phyloP scores from a whole-genome alignment of 768 basidiomycete species.

The Lanmaoa pseudosensibilis region DNA sequence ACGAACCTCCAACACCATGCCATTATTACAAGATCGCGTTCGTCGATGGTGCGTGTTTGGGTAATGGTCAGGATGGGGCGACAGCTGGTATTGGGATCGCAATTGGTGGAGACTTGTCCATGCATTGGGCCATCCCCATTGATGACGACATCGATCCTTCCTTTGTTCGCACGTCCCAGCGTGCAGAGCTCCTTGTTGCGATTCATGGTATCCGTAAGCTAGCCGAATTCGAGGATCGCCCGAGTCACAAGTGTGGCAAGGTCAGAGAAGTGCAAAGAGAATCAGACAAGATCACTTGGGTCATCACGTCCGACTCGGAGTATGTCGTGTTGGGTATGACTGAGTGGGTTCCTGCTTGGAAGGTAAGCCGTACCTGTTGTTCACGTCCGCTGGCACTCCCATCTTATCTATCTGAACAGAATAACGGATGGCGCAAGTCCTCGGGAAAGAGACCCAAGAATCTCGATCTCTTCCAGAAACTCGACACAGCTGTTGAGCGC shows the following conservation, averaged over 20 bases:
- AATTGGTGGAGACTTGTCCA: conserved; percentile 15
- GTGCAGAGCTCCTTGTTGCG: conserved; percentile 36
- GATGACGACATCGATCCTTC: conserved; percentile 23
- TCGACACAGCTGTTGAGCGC: not conserved
- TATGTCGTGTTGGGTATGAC: conserved; percentile 38
- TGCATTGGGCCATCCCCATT: conserved; percentile 29
- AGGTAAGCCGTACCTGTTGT: conserved; percentile 13
- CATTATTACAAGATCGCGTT: conserved; percentile 33
- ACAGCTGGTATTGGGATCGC: conserved; percentile 33
- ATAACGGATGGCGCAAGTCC: conserved; percentile 11
- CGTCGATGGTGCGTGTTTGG: conserved; percentile 36
- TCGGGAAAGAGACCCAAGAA: conserved; percentile 15
- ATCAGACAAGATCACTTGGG: conserved; percentile 6
- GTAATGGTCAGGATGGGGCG: conserved; percentile 29
- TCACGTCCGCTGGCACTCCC: not conserved
- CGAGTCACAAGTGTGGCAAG: no score
- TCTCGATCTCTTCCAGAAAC: conserved; percentile 16
- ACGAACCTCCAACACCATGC: conserved; percentile 10
- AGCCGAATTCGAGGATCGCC: conserved; percentile 1
- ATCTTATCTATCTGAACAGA: not conserved
- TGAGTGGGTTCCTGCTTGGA: conserved; percentile 37
- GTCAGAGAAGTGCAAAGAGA: not conserved
- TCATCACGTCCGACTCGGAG: conserved; percentile 37
- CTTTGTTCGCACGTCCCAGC: conserved; percentile 31
- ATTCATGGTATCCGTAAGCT: conserved; percentile 25